A percentile compares a stretch with the other conserved stretches of the same genome.
Conservation (phyloP, 805 yeast species). For the Brettanomyces bruxellensis region DNA sequence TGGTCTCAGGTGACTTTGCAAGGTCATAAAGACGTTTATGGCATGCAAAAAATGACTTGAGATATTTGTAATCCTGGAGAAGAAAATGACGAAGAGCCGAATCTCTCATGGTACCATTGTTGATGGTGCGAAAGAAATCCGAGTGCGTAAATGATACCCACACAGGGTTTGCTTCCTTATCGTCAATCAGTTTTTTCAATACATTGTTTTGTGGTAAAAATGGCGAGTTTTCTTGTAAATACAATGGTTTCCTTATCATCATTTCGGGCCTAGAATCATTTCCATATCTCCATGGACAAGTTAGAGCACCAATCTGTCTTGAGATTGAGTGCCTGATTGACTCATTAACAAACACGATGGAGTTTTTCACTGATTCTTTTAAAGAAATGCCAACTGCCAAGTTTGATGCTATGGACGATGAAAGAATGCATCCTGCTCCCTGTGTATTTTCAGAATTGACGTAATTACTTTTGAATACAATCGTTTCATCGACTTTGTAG, state of each 20-base stretch:
- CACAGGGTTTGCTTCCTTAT: conserved; percentile 41
- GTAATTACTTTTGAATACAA: conserved; percentile 3
- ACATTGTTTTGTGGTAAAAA: conserved; percentile 10
- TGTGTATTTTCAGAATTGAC: conserved; percentile 41
- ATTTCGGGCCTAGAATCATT: not conserved
- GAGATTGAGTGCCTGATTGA: conserved; percentile 42
- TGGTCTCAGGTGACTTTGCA: conserved; percentile 46
- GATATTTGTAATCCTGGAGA: conserved; percentile 61
- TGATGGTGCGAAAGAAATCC: conserved; percentile 36
- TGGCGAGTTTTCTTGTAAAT: conserved; percentile 2
- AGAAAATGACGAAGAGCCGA: conserved; percentile 29
- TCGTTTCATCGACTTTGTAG: not conserved
- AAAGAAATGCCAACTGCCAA: conserved; percentile 47
- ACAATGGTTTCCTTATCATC: no score
- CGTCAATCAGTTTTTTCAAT: conserved; percentile 40
- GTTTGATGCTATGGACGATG: conserved; percentile 70
- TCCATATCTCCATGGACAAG: conserved; percentile 38
- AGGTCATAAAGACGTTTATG: conserved; percentile 57
- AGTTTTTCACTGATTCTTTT: conserved; percentile 40
- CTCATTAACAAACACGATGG: conserved; percentile 56
- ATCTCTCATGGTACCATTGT: conserved; percentile 1
- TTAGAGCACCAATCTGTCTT: conserved; percentile 56
- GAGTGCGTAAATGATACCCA: conserved; percentile 58
- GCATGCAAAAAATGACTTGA: conserved; percentile 55
- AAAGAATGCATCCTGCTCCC: conserved; percentile 85